phyloP scores from a whole-genome alignment of 2,329 filamentous ascomycete genomes.

The Bipolaris cookei region DNA sequence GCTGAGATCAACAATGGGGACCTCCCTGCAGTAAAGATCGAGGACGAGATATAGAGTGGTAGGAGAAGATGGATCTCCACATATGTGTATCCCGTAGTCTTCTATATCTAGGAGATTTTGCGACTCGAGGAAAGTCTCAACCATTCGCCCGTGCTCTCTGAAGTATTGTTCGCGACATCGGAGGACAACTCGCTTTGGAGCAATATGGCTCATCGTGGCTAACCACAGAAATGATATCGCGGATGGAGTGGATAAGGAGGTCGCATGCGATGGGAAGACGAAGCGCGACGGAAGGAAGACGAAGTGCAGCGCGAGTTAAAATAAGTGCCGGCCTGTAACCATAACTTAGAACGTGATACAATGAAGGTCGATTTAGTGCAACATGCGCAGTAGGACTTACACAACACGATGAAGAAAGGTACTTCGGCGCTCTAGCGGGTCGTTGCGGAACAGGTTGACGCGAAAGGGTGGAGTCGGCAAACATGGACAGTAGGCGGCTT shows the following conservation, averaged over 20 bases:
- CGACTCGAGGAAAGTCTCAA: slow-evolving; percentile 19
- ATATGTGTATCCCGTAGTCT: slow-evolving; percentile 23
- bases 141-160: slow-evolving; percentile 16
- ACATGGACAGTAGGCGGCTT: not conserved
- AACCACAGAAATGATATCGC: not conserved
- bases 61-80: slow-evolving; percentile 21
- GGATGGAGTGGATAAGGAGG: not conserved
- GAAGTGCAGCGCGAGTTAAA: not conserved
- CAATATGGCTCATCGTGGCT: slow-evolving; percentile 17
- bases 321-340: not conserved
- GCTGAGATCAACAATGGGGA: slow-evolving; percentile 20
- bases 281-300: not conserved
- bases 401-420: not conserved
- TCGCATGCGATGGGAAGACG: not conserved
- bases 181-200: slow-evolving; percentile 23
- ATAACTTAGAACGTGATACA: not conserved
- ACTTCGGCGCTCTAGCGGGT: not conserved
- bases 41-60: slow-evolving; percentile 19
- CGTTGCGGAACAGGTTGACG: not conserved
- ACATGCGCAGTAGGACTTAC: not conserved
- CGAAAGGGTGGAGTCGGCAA: not conserved
- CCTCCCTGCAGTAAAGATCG: slow-evolving; percentile 21
- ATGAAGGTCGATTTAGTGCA: not conserved
- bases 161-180: slow-evolving; percentile 19
- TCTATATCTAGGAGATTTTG: slow-evolving; percentile 20